Base-by-base conservation (phyloP, 1,284 basidiomycete genomes). In the Austroboletus novae-zelandiae region DNA sequence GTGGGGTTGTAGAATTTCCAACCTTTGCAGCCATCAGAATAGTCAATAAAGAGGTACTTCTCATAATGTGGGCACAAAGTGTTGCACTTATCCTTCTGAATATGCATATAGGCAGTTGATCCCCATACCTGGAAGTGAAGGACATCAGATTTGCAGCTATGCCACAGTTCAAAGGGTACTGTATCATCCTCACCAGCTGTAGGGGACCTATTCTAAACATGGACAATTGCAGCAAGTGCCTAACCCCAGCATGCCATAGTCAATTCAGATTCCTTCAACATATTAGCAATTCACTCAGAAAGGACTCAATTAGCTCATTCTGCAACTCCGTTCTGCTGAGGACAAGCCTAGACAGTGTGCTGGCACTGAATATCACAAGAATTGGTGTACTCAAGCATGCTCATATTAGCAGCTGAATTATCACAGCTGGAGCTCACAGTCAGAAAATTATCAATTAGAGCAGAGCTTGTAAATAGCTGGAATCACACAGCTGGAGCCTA, bases 71-170 rank as follows among this genome's bases (percentile, higher is more conserved):
- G n/a, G n/a, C n/a, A n/a, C n/a, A 5, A 23, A 5, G 4, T 23
- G 23, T 4, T 4, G 23, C 23, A 23, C 23, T 23, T 23, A 5
- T 5, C 23, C 23, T 23, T 5, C 5, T 23, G 23, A 5, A 23
- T 23, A 5, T 23, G 23, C 23, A 23, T 5, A 23, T 23, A 23
- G 5, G 23, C 23, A 4, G 23, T 23, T 3, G 23, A 23, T 23
- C 23, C 5, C 23, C 3, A 23, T 4, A 23, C 23, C 23, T 5
- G 5, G 23, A 23, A 23, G 23, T 34, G 56, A 2, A 60, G 59
- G 18, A 70, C 45, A 36, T 66, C 43, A 1, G 67, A 69, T 43
- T 67, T 67, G 1, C 8, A n/a, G 6, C 56, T 52, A 48, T 58
- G 53, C 50, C 55, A 63, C 34, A 50, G 47, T 27, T 61, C 53